phyloP scores from a whole-genome alignment of 2,329 filamentous ascomycete species.

The Cylindrodendrum hubeiense region DNA sequence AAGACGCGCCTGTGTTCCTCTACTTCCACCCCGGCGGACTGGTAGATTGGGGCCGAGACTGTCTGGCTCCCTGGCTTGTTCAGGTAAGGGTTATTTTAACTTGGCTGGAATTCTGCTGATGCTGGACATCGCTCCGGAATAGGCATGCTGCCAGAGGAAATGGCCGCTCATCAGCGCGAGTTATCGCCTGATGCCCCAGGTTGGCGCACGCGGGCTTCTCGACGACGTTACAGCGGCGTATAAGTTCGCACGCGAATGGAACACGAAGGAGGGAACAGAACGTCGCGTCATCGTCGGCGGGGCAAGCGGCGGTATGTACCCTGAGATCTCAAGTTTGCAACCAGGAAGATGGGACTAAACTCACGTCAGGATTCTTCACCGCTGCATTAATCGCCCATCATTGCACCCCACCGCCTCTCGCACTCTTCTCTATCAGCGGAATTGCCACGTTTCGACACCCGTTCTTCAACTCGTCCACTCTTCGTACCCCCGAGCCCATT shows the following conservation, averaged over 20 bases:
- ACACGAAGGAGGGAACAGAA: constrained; percentile 14
- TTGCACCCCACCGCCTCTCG: constrained; percentile 44
- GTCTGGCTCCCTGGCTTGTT: constrained; percentile 52
- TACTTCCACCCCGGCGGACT: constrained; percentile 54
- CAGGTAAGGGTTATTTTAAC: constrained; percentile 37
- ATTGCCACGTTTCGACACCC: constrained; percentile 52
- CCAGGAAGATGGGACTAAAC: background rate
- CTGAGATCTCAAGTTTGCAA: background rate
- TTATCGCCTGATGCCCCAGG: constrained; percentile 52
- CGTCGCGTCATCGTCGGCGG: constrained; percentile 49
- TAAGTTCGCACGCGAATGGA: constrained; percentile 44
- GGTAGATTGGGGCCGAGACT: constrained; percentile 46
- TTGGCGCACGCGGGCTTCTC: constrained; percentile 41
- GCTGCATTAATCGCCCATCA: constrained; percentile 47
- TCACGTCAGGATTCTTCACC: constrained; percentile 47
- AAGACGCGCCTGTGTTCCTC: constrained; percentile 46
- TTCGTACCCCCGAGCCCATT: constrained; percentile 45
- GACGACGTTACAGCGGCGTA: constrained; percentile 50
- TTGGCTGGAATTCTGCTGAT: background rate
- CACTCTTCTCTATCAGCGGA: constrained; percentile 51
- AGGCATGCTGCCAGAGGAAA: constrained; percentile 47
- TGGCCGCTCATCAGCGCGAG: constrained; percentile 52
- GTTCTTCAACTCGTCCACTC: constrained; percentile 51
- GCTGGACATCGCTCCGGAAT: background rate
- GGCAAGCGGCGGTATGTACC: constrained; percentile 48